Conservation (phyloP, 345 rosid genomes). For the Lepidium aucheri region DNA sequence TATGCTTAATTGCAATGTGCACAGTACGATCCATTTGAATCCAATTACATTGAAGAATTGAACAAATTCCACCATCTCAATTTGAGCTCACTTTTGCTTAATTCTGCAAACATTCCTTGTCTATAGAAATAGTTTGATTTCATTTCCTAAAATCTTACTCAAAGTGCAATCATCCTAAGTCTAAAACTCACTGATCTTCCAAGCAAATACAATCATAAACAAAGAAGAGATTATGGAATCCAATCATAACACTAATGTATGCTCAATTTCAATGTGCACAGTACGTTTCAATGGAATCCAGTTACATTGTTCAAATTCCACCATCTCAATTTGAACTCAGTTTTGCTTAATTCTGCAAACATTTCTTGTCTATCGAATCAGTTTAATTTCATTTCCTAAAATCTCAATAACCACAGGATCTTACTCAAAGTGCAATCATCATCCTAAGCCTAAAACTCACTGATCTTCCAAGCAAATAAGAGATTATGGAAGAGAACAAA, state of each 20-base stretch:
- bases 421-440: not conserved
- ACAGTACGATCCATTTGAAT: not conserved
- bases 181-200: not conserved
- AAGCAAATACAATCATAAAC: no score
- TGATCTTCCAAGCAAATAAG: not conserved
- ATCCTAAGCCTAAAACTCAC: not conserved
- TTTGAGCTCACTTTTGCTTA: not conserved
- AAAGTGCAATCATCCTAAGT: not conserved
- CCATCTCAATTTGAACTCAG: not conserved
- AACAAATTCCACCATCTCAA: not conserved
- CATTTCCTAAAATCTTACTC: not conserved
- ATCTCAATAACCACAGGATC: not conserved
- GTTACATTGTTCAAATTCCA: not conserved
- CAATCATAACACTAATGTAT: no score
- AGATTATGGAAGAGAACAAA: slow-evolving; percentile 20
- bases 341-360: not conserved
- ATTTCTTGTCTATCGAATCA: not conserved
- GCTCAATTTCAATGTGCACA: not conserved
- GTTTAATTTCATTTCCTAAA: not conserved
- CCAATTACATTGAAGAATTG: not conserved
- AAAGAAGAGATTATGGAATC: not conserved
- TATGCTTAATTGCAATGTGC: not conserved
- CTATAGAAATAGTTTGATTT: not conserved
- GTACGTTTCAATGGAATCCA: not conserved
- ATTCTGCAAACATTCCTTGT: not conserved